These are phyloP conservation scores for Cyclotella atomus DNA, from an alignment of 108 stramenopile genomes.

Conservation along the genomic window DNA sequence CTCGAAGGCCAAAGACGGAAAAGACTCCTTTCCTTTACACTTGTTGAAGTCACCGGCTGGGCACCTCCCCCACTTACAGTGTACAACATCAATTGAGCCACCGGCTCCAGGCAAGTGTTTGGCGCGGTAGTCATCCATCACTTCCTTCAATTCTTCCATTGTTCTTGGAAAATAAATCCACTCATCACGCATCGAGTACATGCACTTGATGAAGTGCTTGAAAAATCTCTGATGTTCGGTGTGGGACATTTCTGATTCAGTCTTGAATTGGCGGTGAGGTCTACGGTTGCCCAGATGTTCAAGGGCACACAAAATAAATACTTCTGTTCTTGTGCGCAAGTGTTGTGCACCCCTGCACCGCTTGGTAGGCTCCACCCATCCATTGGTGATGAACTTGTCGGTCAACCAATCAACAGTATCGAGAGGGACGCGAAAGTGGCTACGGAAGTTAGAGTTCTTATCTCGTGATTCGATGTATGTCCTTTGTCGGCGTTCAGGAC, in stretches of 20 bases:
- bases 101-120: not conserved
- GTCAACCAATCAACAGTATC: not conserved
- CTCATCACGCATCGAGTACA: not conserved
- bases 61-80: slow-evolving; percentile 11
- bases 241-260: not conserved
- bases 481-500: not conserved
- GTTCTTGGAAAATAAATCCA: not conserved
- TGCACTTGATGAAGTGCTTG: not conserved
- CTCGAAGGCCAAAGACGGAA: slow-evolving; percentile 44
- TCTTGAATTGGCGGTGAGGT: not conserved
- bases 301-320: not conserved
- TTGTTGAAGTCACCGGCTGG: slow-evolving; percentile 12
- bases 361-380: not conserved
- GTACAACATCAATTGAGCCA: slow-evolving; percentile 24
- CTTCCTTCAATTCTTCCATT: not conserved
- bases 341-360: not conserved
- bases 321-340: not conserved
- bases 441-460: not conserved
- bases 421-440: not conserved
- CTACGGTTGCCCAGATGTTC: not conserved
- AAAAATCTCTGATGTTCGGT: not conserved
- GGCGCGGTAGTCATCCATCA: not conserved
- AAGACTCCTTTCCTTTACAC: slow-evolving; percentile 32
- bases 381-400: not conserved
- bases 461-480: not conserved